Conservation (phyloP, 306 rosid genomes). For the Cucurbita moschata region DNA sequence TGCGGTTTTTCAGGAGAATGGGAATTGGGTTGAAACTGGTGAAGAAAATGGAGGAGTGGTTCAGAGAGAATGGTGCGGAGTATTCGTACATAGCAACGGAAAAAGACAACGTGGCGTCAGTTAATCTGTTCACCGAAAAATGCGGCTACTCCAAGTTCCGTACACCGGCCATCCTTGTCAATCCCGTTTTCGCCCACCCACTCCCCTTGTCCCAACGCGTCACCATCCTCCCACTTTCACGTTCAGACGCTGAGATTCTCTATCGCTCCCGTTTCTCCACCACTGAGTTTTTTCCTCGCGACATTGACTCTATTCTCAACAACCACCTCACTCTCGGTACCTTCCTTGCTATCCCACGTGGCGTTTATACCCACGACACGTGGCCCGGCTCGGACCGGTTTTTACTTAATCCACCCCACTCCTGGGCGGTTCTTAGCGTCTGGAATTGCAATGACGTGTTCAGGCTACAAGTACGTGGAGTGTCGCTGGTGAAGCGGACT, state of each 20-base stretch:
- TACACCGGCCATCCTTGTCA: slow-evolving; percentile 67
- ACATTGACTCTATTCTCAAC: slow-evolving; percentile 60
- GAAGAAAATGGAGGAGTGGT: slow-evolving; percentile 54
- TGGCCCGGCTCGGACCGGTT: slow-evolving; percentile 60
- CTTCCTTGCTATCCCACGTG: slow-evolving; percentile 64
- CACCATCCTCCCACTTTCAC: slow-evolving; percentile 30
- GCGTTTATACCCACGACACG: slow-evolving; percentile 8
- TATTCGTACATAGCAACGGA: slow-evolving; percentile 92
- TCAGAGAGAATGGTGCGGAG: slow-evolving; percentile 54
- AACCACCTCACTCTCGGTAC: slow-evolving; percentile 68
- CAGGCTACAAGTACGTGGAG: slow-evolving; percentile 64
- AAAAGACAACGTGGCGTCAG: slow-evolving; percentile 69
- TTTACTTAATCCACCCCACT: slow-evolving; percentile 42
- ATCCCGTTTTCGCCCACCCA: slow-evolving; percentile 74
- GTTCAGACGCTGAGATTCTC: slow-evolving; percentile 50
- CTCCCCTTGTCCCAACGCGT: slow-evolving; percentile 22
- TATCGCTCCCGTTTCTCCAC: slow-evolving; percentile 69
- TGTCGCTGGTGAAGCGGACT: slow-evolving; percentile 33
- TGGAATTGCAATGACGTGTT: slow-evolving; percentile 83
- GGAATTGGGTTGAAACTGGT: slow-evolving; percentile 80
- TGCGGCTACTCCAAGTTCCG: slow-evolving; percentile 87
- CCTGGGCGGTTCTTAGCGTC: slow-evolving; percentile 80
- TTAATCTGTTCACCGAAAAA: slow-evolving; percentile 71
- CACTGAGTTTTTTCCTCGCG: slow-evolving; percentile 86
- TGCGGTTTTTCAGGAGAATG: slow-evolving; percentile 48